A percentile compares a stretch with the other conserved stretches of the same genome.
phyloP scores from a whole-genome alignment of 768 basidiomycete genomes.

The Amanita muscaria region DNA sequence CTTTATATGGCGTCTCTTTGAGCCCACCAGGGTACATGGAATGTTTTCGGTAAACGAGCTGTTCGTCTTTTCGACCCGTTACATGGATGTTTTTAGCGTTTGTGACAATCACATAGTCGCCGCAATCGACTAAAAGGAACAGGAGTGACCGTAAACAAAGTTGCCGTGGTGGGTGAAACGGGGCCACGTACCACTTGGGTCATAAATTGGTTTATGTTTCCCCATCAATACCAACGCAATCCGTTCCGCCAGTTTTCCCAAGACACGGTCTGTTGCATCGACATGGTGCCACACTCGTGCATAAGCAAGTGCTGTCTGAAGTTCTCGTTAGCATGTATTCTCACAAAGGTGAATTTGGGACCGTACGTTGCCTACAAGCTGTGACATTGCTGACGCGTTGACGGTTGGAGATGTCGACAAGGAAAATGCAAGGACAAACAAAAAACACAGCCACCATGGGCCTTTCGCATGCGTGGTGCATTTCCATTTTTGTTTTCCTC shows the following conservation, averaged over 20 bases:
- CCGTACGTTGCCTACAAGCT: conserved; percentile 71
- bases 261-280: conserved; percentile 81
- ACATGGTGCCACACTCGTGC: conserved; percentile 96
- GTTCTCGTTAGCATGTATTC: background rate
- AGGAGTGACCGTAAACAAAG: conserved; percentile 20
- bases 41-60: conserved; percentile 83
- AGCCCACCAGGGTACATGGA: conserved; percentile 90
- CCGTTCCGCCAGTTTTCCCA: conserved; percentile 89
- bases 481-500: too few species aligned
- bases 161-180: background rate
- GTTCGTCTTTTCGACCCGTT: conserved; percentile 82
- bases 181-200: conserved; percentile 58
- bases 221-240: conserved; percentile 97
- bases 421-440: too few species aligned
- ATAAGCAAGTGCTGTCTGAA: conserved; percentile 88
- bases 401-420: too few species aligned
- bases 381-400: conserved; percentile 47
- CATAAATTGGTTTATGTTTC: conserved; percentile 97
- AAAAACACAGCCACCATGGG: too few species aligned
- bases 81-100: conserved; percentile 78
- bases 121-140: conserved; percentile 62
- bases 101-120: conserved; percentile 96
- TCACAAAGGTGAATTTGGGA: conserved; percentile 6
- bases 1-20: conserved; percentile 81
- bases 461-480: too few species aligned